phyloP scores from a whole-genome alignment of 2,329 filamentous ascomycete species.

The Lasiodiplodia hormozganensis region DNA sequence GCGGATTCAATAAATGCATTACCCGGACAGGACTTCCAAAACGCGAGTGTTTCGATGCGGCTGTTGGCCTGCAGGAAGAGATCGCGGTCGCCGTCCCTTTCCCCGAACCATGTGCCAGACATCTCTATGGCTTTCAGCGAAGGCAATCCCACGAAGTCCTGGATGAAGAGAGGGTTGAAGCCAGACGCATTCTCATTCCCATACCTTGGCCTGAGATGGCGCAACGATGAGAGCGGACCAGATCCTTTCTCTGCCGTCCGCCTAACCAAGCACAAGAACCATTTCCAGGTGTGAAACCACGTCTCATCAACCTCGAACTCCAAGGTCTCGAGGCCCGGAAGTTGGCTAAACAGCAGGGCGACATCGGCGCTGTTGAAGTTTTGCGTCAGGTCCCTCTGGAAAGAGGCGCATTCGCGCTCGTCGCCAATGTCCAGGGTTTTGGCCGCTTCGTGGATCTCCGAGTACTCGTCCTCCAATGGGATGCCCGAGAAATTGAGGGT shows the following conservation, averaged over 20 bases:
- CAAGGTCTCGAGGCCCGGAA: neutral
- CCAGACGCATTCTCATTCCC: conserved; percentile 13
- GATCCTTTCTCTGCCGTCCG: neutral
- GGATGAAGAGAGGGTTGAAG: conserved; percentile 12
- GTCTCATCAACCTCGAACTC: conserved; percentile 14
- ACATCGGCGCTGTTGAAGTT: neutral
- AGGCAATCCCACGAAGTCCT: neutral
- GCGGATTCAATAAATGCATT: neutral
- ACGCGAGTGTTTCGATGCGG: neutral
- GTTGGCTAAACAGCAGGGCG: conserved; percentile 8
- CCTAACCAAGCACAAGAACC: conserved; percentile 6
- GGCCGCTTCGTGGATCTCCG: neutral
- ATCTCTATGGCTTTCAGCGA: conserved; percentile 4
- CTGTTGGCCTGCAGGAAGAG: neutral
- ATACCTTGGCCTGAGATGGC: conserved; percentile 3
- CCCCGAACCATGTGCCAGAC: neutral
- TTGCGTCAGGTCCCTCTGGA: neutral
- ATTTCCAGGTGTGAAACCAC: conserved; percentile 13
- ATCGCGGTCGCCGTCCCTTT: conserved; percentile 9
- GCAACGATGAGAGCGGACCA: neutral
- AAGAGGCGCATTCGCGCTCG: neutral
- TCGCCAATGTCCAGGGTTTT: neutral
- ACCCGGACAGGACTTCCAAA: neutral
- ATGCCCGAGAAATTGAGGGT: neutral
- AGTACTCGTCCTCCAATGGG: neutral